Evolutionary conservation across 257 asterid species (phyloP), one percentile per base, ranked within the genome.

Genomic region (Primulina tabacum): DNA sequence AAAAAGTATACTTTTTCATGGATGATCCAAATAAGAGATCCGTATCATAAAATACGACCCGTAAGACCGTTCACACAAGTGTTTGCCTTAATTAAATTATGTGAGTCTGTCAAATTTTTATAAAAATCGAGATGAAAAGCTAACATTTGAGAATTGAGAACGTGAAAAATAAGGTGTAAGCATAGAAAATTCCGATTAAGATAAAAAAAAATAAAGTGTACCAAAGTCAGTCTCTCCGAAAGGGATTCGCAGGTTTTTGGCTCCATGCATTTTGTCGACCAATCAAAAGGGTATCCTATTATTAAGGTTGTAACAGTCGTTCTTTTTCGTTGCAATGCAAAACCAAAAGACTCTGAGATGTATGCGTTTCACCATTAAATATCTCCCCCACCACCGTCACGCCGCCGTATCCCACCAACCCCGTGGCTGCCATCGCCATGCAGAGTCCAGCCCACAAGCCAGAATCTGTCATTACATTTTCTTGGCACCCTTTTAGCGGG

Each of bases 281-380:
- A 35, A 30, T 21, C 53, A 47, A 71, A 71, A 64, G 50, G 65
- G 64, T 60, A 69, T 43, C 84, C 83, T 77, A 67, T 78, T 69
- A 76, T 75, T 83, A 73, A 75, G 88, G 83, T 71, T 73, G 83
- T 69, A 80, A 78, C 76, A 60, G 73, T 65, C 67, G 24, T 68
- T 38, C 50, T 10, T 17, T 60, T 67, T 60, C 67, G 69, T 61
- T 73, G 64, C 59, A 71, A 64, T 62, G 37, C 38, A 26, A 43
- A 61, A 40, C 37, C 26, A 37, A 7, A 37, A 8, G 33, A 11
- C 67, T 63, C 29, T 60, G 65, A 76, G 85, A 80, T 60, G 76
- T 62, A 73, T 73, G 76, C 83, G 83, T 78, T 78, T 78, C 78
- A 73, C 85, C 85, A 78, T 65, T 75, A 35, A 55, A 32, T 3